Evolutionary conservation across 805 yeast species (phyloP).

Genomic region (Candida ficus): DNA sequence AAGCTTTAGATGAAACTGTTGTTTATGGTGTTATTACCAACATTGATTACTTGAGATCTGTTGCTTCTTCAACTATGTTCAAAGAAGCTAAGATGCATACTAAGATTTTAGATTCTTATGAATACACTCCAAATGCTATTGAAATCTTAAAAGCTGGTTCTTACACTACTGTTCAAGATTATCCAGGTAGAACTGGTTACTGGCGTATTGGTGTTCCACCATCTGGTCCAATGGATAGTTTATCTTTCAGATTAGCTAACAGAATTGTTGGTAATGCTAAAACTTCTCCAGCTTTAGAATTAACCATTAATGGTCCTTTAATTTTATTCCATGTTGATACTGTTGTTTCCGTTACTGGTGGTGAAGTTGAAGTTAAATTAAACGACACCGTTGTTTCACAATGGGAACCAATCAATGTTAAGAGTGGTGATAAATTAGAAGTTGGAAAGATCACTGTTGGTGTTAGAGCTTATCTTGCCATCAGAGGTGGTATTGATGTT

Average conservation of each 20-base stretch:
- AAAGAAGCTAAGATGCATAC: constrained; percentile 80
- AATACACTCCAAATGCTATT: constrained; percentile 76
- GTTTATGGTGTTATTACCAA: constrained; percentile 88
- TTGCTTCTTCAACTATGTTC: constrained; percentile 82
- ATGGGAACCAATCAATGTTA: constrained; percentile 69
- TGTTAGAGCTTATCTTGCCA: constrained; percentile 84
- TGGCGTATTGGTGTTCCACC: constrained; percentile 88
- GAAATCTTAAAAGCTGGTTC: constrained; percentile 90
- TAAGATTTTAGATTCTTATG: constrained; percentile 76
- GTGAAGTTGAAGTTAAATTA: constrained; percentile 59
- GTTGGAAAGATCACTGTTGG: constrained; percentile 81
- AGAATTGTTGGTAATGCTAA: constrained; percentile 82
- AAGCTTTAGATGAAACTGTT: constrained; percentile 81
- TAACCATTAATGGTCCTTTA: constrained; percentile 84
- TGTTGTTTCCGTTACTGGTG: constrained; percentile 84
- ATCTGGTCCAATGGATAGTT: constrained; percentile 96
- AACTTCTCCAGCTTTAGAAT: constrained; percentile 84
- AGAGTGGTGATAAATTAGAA: constrained; percentile 70
- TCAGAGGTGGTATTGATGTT: constrained; percentile 91
- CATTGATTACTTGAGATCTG: constrained; percentile 80
- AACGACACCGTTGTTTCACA: constrained; percentile 53
- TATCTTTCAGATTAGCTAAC: constrained; percentile 85
- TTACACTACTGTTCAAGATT: constrained; percentile 94
- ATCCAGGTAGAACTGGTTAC: constrained; percentile 79
- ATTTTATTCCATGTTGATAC: constrained; percentile 78